A percentile compares a stretch with the other conserved stretches of the same genome.
Conservation (phyloP, 2,329 filamentous ascomycete species). For the Pleomassaria siparia region DNA sequence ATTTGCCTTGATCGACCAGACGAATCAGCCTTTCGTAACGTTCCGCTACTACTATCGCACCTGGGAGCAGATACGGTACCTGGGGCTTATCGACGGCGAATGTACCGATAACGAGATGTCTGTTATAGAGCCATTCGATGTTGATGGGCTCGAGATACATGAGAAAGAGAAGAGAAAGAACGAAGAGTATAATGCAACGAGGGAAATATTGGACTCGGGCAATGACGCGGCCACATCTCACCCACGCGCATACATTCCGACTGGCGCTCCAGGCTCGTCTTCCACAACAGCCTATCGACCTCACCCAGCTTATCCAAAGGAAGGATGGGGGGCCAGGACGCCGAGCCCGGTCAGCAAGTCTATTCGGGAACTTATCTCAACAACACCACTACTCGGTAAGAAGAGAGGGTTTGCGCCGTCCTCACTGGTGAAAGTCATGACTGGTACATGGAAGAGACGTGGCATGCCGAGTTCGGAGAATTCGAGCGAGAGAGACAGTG, state of each 20-base stretch:
- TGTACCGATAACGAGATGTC: constrained; percentile 16
- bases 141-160: background rate
- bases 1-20: constrained; percentile 52
- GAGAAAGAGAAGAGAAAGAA: background rate
- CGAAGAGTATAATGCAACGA: background rate
- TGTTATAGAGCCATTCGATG: constrained; percentile 26
- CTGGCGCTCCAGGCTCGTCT: constrained; percentile 1
- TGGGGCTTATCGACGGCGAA: constrained; percentile 25
- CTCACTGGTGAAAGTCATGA: constrained; percentile 23
- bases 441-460: constrained; percentile 28
- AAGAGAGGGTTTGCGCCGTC: constrained; percentile 16
- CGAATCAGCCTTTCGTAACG: constrained; percentile 50
- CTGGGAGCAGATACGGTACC: constrained; percentile 26
- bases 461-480: constrained; percentile 12
- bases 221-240: background rate
- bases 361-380: constrained; percentile 19
- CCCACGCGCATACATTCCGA: constrained; percentile 4
- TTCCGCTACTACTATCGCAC: constrained; percentile 47
- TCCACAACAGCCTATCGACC: constrained; percentile 22
- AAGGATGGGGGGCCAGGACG: constrained; percentile 29
- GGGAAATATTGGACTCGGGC: background rate
- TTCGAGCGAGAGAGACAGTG: background rate
- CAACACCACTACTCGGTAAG: constrained; percentile 17
- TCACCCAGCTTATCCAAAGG: constrained; percentile 25
- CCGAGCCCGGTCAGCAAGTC: constrained; percentile 33